These are phyloP conservation scores for Knufia fluminis DNA, from an alignment of 2,329 filamentous ascomycete species.

Conservation along the genomic window DNA sequence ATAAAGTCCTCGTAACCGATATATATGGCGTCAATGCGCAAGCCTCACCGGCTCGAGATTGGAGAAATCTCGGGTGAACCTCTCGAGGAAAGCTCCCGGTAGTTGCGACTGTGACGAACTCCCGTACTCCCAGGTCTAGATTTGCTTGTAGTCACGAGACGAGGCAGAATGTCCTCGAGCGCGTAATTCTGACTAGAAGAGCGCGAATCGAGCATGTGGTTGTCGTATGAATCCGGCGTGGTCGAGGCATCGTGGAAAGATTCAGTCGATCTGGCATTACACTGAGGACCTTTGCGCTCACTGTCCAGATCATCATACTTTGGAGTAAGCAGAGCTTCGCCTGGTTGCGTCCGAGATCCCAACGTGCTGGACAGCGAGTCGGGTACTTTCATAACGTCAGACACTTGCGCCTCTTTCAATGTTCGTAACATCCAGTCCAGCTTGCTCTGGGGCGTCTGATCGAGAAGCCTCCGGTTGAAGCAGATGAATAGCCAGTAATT, in stretches of 20 bases:
- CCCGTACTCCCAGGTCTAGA: too few relatives aligned
- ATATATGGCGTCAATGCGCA: too few relatives aligned
- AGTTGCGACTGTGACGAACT: too few relatives aligned
- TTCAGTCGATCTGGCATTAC: not conserved
- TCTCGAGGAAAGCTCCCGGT: too few relatives aligned
- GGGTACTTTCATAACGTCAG: not conserved
- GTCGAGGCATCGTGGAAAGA: not conserved
- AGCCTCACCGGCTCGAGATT: too few relatives aligned
- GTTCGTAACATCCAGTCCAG: conserved; percentile 13
- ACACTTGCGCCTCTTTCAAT: not conserved
- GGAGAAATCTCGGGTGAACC: too few relatives aligned
- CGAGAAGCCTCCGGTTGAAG: conserved; percentile 1
- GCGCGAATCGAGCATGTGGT: not conserved
- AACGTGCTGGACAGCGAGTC: not conserved
- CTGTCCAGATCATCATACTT: not conserved
- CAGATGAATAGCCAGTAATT: conserved; percentile 8
- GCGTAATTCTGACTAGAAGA: too few relatives aligned
- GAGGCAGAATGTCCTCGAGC: too few relatives aligned
- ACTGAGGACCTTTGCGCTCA: not conserved
- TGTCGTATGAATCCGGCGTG: not conserved
- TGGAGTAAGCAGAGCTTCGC: not conserved
- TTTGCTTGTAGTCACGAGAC: too few relatives aligned
- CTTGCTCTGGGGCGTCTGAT: conserved; percentile 12
- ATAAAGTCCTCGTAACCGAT: too few relatives aligned
- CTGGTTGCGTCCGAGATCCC: not conserved